These are phyloP conservation scores for Solioccasus polychromus DNA, from an alignment of 768 basidiomycete species.

Conservation along the genomic window DNA sequence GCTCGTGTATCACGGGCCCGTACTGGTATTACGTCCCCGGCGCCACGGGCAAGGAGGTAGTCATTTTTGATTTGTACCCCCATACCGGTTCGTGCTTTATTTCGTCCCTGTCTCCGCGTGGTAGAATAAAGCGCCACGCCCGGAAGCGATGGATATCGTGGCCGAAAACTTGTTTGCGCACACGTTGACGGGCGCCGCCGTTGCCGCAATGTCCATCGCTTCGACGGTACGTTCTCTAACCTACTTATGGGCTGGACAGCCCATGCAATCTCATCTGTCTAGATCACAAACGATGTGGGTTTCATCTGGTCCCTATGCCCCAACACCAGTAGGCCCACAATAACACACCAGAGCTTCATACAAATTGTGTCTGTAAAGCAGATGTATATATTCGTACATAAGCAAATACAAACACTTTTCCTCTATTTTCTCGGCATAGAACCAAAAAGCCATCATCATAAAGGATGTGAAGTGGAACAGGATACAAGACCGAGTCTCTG, in stretches of 20 bases:
- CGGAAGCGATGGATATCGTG: slow-evolving; percentile 44
- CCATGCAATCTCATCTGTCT: too few species aligned
- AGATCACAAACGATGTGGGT: slow-evolving; percentile 47
- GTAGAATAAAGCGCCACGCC: too few species aligned
- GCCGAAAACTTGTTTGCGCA: slow-evolving; percentile 45
- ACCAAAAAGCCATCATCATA: not conserved
- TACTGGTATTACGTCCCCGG: slow-evolving; percentile 58
- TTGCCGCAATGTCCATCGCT: slow-evolving; percentile 55
- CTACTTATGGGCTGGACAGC: too few species aligned
- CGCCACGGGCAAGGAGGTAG: slow-evolving; percentile 57
- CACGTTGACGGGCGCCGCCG: slow-evolving; percentile 43
- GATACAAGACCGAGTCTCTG: not conserved
- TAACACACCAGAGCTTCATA: not conserved
- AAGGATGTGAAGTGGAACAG: not conserved
- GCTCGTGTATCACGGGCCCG: slow-evolving; percentile 55
- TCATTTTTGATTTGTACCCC: slow-evolving; percentile 56
- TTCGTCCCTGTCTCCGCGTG: too few species aligned
- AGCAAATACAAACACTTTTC: slow-evolving; percentile 28
- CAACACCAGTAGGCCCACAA: slow-evolving; percentile 32
- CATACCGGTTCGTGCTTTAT: slow-evolving; percentile 51
- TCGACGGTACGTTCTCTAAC: slow-evolving; percentile 35
- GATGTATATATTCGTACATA: slow-evolving; percentile 24
- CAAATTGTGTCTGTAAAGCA: slow-evolving; percentile 14
- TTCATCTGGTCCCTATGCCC: slow-evolving; percentile 49
- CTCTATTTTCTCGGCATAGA: slow-evolving; percentile 13